phyloP scores from a whole-genome alignment of 768 basidiomycete genomes.

The Austroboletus festivus region DNA sequence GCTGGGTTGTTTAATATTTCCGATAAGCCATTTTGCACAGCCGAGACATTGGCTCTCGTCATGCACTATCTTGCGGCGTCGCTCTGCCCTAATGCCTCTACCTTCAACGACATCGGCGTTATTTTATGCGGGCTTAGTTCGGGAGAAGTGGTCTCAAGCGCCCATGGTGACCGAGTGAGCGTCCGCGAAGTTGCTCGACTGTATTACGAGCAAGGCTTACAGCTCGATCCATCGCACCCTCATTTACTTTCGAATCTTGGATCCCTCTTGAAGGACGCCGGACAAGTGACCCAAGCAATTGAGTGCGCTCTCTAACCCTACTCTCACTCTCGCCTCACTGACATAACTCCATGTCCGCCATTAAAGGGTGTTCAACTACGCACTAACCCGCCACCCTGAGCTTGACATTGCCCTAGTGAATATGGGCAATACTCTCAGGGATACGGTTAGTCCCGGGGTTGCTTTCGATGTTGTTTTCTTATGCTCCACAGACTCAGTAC shows the following conservation, averaged over 20 bases:
- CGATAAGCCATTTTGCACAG: conserved; percentile 29
- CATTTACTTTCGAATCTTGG: conserved; percentile 51
- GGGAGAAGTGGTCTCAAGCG: conserved; percentile 18
- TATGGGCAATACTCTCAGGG: conserved; percentile 50
- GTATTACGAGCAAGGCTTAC: conserved; percentile 45
- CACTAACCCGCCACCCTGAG: conserved; percentile 40
- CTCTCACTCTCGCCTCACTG: conserved; percentile 1
- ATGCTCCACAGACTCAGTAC: conserved; percentile 33
- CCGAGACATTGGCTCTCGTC: conserved; percentile 39
- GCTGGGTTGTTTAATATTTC: conserved; percentile 23
- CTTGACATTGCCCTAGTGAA: conserved; percentile 52
- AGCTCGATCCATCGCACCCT: conserved; percentile 44
- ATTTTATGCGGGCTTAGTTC: conserved; percentile 38
- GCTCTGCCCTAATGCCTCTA: conserved; percentile 42
- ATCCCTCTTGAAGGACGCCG: conserved; percentile 48
- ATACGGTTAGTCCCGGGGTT: conserved; percentile 32
- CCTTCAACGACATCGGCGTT: conserved; percentile 51
- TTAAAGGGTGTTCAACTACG: conserved; percentile 39
- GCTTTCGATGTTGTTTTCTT: background rate
- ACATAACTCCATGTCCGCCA: background rate
- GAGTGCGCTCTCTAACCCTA: conserved; percentile 26
- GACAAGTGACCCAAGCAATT: conserved; percentile 40
- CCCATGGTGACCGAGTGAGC: conserved; percentile 19
- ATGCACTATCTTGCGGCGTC: conserved; percentile 48
- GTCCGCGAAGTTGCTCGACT: conserved; percentile 38